These are phyloP conservation scores for Medicago truncatula DNA, from an alignment of 306 rosid genomes.

Conservation along the genomic window MtrunA17r5.0-ANR NC_053045.1:2127501-2128000, in stretches of 20 bases:
- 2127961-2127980: constrained; percentile 75
- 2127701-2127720: too few relatives aligned
- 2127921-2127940: constrained; percentile 83
- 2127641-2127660: constrained; percentile 81
- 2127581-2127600: constrained; percentile 82
- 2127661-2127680: constrained; percentile 81
- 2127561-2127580: constrained; percentile 85
- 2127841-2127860: constrained; percentile 11
- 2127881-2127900: constrained; percentile 70
- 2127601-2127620: constrained; percentile 76
- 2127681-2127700: constrained; percentile 93
- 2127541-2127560: constrained; percentile 79
- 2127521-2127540: constrained; percentile 78
- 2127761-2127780: too few relatives aligned
- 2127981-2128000: constrained; percentile 63
- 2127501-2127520: constrained; percentile 83
- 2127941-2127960: constrained; percentile 93
- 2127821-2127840: neutral
- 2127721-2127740: too few relatives aligned
- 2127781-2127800: too few relatives aligned
- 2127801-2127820: too few relatives aligned
- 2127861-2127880: constrained; percentile 81
- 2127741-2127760: too few relatives aligned
- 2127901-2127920: constrained; percentile 77
- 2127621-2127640: constrained; percentile 86